Evolutionary conservation across 306 rosid species (phyloP).

Genomic region (Trifolium subterraneum): DNA sequence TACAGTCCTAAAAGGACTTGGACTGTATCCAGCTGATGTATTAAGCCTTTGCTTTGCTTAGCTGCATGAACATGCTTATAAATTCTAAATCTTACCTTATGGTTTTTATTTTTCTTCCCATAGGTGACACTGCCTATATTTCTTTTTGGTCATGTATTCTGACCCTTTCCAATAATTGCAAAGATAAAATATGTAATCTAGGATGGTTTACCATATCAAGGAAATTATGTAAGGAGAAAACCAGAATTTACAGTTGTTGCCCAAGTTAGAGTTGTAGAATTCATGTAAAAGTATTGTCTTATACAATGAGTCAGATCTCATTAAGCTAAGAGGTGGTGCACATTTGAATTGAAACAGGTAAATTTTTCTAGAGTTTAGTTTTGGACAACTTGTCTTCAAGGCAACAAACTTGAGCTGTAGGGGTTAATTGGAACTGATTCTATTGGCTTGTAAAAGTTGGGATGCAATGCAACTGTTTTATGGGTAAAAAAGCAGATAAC

Average conservation of each 20-base stretch:
- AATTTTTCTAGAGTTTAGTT: neutral
- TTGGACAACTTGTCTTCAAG: neutral
- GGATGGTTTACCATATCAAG: neutral
- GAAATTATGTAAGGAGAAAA: neutral
- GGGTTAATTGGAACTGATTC: neutral
- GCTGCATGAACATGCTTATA: neutral
- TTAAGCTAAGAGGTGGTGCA: neutral
- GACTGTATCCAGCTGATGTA: neutral
- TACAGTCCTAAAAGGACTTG: neutral
- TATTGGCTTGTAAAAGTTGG: conserved; percentile 1
- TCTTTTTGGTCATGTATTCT: too few species aligned
- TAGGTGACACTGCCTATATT: too few species aligned
- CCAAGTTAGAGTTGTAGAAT: neutral
- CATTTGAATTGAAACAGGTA: neutral
- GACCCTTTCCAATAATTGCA: too few species aligned
- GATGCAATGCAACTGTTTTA: neutral
- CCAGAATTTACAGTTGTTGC: neutral
- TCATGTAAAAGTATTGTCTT: neutral
- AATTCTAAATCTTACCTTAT: too few species aligned
- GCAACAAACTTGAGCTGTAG: neutral
- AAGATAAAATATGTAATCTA: neutral
- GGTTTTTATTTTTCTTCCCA: too few species aligned
- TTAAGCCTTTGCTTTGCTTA: neutral
- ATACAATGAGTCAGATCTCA: neutral
- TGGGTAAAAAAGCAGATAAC: neutral